Evolutionary conservation across 1,284 basidiomycete species (phyloP), one percentile per base, ranked within the genome.

Genomic region (Boletus hoseneyae): DNA sequence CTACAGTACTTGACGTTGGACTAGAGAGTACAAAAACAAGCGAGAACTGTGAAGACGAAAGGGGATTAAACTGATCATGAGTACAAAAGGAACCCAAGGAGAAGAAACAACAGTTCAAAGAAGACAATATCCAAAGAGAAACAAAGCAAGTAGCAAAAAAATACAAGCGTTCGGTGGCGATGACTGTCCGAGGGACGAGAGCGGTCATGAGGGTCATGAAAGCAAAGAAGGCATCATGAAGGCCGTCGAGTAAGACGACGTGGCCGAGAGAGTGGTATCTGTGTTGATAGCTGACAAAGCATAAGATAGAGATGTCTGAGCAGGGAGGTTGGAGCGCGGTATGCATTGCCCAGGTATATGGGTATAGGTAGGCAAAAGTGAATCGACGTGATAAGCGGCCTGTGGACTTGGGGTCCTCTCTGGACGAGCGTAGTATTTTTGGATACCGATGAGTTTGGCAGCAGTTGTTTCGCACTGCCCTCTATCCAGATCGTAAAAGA

Each of bases 401-500:
- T 62, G 56, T 43, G 65, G 59, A 36, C 60, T 62, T 12, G 62
- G 66, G 4, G 66, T 53, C 51, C 61, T 67, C 49, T 70, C 68
- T 8, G 61, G 48, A 57, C 53, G 64, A 59, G 51, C 57, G 54
- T 53, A 70, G 63, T 75, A 76, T 68, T 73, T 77, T 66, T 79
- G 78, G 62, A 78, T 77, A 37, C 74, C 76, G 53, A 79, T 54
- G 51, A 87, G 70, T 58, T 81, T 74, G 50, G 79, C 83, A 32
- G 77, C 74, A n/a, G 85, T 68, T 52, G 65, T 60, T 53, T 72
- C 67, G 37, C 72, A 72, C 60, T 70, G 70, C 55, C 68, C 67
- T 63, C 82, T 78, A 57, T 83, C 79, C 55, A 90, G 70, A 55
- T 85, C 79, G 65, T 87, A 88, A 41, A 82, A 73, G 56, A 87